Base-by-base conservation (phyloP, 1,284 basidiomycete species). In the Cystobasidium pallidum region DNA sequence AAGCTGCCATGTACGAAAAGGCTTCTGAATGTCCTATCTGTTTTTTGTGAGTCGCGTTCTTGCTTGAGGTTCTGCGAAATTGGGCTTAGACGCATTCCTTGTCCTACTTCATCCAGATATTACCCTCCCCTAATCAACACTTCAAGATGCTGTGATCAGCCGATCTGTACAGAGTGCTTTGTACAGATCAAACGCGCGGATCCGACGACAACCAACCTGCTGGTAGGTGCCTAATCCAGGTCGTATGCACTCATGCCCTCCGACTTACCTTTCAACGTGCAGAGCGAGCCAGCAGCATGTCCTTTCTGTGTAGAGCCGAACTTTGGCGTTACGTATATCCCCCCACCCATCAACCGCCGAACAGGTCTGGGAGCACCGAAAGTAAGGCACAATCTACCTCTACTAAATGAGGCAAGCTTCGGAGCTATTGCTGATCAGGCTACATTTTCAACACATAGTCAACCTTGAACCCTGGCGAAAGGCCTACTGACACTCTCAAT, bases 21-120 rank as follows among this genome's bases (percentile, higher is more conserved):
- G 91, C 93, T n/a, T 84, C 89, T 47, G 96, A 99, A 81, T 99
- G 95, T 83, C 95, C 95, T n/a, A 98, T 99, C 77, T 99, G 95
- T 83, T 98, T 99, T 83, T 85, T 99, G 94, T 96, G 78, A 81
- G 92, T 88, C 55, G n/a, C n/a, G n/a, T n/a, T n/a, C n/a, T n/a
- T n/a, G n/a, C n/a, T n/a, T n/a, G n/a, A n/a, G n/a, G n/a, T n/a
- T n/a, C n/a, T n/a, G n/a, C n/a, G n/a, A n/a, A n/a, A n/a, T n/a
- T n/a, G n/a, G n/a, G n/a, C n/a, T n/a, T n/a, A n/a, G n/a, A n/a
- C n/a, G n/a, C n/a, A 28, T 30, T 55, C 54, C n/a, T 30, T 11
- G 8, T 43, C 32, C 34, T n/a, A 51, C 19, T 26, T 32, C 28
- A 39, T 30, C 3, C 72, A 80, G 79, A 89, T 94, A 94, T 82